A percentile compares a stretch with the other conserved stretches of the same genome.
These are phyloP conservation scores for Rhynchosporium graminicola DNA, from an alignment of 2,329 filamentous ascomycete species.

Conservation along the genomic window DNA sequence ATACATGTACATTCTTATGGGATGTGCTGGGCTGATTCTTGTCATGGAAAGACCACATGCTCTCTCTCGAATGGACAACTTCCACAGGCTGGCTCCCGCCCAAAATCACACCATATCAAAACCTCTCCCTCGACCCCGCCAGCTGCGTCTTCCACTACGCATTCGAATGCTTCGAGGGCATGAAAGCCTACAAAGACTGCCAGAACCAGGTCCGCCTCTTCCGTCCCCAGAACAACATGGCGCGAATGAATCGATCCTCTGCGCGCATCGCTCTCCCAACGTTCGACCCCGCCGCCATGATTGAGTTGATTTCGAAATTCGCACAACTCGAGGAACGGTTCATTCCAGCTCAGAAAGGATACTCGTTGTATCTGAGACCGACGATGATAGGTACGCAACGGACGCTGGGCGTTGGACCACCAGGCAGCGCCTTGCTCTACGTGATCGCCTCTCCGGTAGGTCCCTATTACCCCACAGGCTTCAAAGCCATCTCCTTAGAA, in stretches of 20 bases:
- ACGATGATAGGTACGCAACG: slow-evolving; percentile 97
- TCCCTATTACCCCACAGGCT: slow-evolving; percentile 96
- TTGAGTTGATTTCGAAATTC: slow-evolving; percentile 78
- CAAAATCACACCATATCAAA: slow-evolving; percentile 90
- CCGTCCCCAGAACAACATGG: slow-evolving; percentile 96
- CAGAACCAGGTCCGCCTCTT: slow-evolving; percentile 80
- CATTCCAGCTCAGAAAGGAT: slow-evolving; percentile 83
- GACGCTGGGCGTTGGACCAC: slow-evolving; percentile 90
- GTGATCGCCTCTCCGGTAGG: slow-evolving; percentile 96
- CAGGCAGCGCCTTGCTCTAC: slow-evolving; percentile 87
- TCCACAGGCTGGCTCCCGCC: slow-evolving; percentile 72
- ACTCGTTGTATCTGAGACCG: slow-evolving; percentile 92
- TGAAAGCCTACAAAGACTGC: slow-evolving; percentile 97
- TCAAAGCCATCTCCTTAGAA: slow-evolving; percentile 95
- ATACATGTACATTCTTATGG: not conserved
- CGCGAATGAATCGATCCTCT: slow-evolving; percentile 85
- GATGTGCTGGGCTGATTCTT: not conserved
- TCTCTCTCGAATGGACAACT: slow-evolving; percentile 90
- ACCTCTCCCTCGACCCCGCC: slow-evolving; percentile 92
- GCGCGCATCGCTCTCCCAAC: slow-evolving; percentile 90
- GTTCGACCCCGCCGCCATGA: slow-evolving; percentile 73
- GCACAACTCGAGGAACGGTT: slow-evolving; percentile 82
- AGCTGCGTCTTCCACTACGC: slow-evolving; percentile 99
- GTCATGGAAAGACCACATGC: slow-evolving; percentile 79
- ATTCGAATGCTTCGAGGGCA: slow-evolving; percentile 97